Evolutionary conservation across 345 rosid species (phyloP).

Genomic region (Moricandia arvensis): DNA sequence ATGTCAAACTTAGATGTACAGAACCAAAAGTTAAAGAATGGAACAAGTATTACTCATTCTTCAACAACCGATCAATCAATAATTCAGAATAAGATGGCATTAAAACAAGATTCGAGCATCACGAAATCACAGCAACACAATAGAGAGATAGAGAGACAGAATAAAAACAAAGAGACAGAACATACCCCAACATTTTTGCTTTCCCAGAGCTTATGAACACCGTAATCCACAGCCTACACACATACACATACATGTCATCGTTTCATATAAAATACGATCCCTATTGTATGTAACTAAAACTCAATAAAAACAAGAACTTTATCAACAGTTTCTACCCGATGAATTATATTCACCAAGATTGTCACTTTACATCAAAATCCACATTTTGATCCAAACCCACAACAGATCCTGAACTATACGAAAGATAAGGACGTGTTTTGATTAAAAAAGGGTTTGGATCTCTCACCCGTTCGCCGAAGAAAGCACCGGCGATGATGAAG

Average conservation of each 20-base stretch:
- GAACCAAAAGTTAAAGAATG: background rate
- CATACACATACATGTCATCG: no score
- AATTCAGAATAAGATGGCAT: background rate
- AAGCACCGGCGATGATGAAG: constrained; percentile 95
- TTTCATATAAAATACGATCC: no score
- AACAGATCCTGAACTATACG: background rate
- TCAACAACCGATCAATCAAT: background rate
- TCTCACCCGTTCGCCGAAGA: constrained; percentile 79
- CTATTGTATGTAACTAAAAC: no score
- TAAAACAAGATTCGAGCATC: background rate
- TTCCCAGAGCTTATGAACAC: constrained; percentile 91
- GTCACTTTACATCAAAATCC: background rate
- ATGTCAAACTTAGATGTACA: background rate
- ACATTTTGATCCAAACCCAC: background rate
- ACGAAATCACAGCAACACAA: no score
- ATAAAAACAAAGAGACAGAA: background rate
- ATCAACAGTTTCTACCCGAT: background rate
- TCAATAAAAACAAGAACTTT: background rate
- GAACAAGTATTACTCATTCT: background rate
- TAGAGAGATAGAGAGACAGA: background rate
- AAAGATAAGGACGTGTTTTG: background rate
- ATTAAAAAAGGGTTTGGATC: background rate
- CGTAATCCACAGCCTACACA: constrained; percentile 97
- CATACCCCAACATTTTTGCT: constrained; percentile 89
- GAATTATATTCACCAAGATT: background rate